Evolutionary conservation across 2,329 filamentous ascomycete genomes (phyloP).

Genomic region (Escovopsis weberi): DNA sequence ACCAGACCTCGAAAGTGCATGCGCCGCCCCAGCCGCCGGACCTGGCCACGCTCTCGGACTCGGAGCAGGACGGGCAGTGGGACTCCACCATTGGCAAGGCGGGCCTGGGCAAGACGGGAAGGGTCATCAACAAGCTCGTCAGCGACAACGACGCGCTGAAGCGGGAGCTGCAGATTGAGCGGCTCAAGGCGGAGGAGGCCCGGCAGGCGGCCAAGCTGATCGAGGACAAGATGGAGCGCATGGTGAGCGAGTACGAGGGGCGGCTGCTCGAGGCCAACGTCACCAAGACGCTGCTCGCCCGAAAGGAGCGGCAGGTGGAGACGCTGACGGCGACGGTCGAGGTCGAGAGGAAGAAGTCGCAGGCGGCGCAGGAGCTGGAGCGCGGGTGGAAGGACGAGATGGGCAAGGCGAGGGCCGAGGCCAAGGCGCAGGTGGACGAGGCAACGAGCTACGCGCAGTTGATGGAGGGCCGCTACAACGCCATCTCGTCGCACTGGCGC

Average conservation of each 20-base stretch:
- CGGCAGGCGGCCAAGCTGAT: conserved; percentile 51
- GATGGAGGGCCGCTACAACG: conserved; percentile 56
- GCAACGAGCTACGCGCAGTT: conserved; percentile 50
- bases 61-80: conserved; percentile 31
- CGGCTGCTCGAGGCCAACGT: conserved; percentile 55
- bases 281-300: conserved; percentile 53
- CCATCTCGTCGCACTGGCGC: conserved; percentile 51
- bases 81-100: conserved; percentile 57
- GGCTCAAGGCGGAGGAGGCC: conserved; percentile 53
- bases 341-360: conserved; percentile 46
- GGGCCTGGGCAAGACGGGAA: conserved; percentile 57
- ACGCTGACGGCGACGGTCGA: conserved; percentile 50
- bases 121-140: conserved; percentile 69
- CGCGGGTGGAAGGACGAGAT: conserved; percentile 47
- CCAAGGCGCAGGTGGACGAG: conserved; percentile 48
- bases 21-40: conserved; percentile 10
- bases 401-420: conserved; percentile 44
- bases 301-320: conserved; percentile 63
- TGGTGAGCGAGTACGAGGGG: conserved; percentile 54
- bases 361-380: conserved; percentile 45
- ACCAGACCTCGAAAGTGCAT: conserved; percentile 9
- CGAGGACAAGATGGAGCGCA: conserved; percentile 57
- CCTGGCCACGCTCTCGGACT: conserved; percentile 15
- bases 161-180: conserved; percentile 55
- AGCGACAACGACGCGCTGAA: conserved; percentile 67